A percentile compares a stretch with the other conserved stretches of the same genome.
phyloP scores from a whole-genome alignment of 768 basidiomycete species.

The Cytidiella melzeri region DNA sequence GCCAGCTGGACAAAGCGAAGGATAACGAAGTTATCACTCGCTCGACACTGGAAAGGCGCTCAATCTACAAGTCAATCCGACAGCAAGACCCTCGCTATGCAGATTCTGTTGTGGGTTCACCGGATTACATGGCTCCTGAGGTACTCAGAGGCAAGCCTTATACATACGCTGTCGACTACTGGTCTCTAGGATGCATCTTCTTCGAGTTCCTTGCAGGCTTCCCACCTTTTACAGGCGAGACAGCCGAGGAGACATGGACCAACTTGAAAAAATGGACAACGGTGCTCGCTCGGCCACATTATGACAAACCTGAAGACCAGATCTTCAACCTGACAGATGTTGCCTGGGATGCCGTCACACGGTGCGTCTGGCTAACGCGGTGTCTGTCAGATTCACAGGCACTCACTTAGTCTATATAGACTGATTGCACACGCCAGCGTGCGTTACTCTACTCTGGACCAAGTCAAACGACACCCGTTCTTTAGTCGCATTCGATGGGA shows the following conservation, averaged over 20 bases:
- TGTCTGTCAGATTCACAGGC: background rate
- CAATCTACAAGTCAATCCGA: constrained; percentile 89
- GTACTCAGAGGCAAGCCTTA: constrained; percentile 94
- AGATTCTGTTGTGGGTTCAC: constrained; percentile 95
- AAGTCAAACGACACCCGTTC: constrained; percentile 78
- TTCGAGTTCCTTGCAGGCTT: constrained; percentile 97
- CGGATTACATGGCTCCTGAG: constrained; percentile 98
- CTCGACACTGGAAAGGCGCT: constrained; percentile 90
- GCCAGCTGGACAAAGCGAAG: constrained; percentile 91
- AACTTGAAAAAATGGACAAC: constrained; percentile 98
- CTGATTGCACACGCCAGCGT: constrained; percentile 84
- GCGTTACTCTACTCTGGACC: constrained; percentile 67
- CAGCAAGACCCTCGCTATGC: constrained; percentile 90
- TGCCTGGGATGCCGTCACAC: constrained; percentile 91
- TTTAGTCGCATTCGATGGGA: constrained; percentile 76
- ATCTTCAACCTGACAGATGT: constrained; percentile 93
- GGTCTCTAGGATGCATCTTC: constrained; percentile 96
- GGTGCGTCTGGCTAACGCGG: constrained; percentile 46
- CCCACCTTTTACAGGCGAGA: constrained; percentile 95
- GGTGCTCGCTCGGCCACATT: constrained; percentile 87
- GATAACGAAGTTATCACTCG: constrained; percentile 86
- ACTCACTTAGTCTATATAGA: constrained; percentile 30
- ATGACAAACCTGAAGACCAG: constrained; percentile 91
- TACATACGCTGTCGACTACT: constrained; percentile 94
- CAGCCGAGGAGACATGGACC: constrained; percentile 97